These are phyloP conservation scores for Ophiostoma perfectum DNA, from an alignment of 2,329 filamentous ascomycete species.

Conservation along the genomic window DNA sequence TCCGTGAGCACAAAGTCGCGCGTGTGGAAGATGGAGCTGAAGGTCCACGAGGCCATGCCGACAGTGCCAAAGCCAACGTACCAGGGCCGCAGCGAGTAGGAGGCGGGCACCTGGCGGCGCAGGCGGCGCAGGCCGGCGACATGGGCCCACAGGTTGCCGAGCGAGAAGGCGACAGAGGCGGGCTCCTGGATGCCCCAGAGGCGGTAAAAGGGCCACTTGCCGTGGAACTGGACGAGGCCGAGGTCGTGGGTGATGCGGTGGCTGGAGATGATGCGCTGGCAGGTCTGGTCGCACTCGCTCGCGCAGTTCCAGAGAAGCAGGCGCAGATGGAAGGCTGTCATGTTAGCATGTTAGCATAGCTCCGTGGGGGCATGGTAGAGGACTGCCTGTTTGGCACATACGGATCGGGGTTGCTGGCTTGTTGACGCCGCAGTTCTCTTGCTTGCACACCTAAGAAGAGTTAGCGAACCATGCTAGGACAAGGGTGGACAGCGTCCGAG, in stretches of 20 bases:
- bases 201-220: slow-evolving; percentile 96
- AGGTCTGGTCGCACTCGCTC: slow-evolving; percentile 94
- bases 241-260: slow-evolving; percentile 60
- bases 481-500: too few relatives aligned
- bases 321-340: slow-evolving; percentile 70
- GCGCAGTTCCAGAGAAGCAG: slow-evolving; percentile 89
- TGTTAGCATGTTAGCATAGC: not conserved
- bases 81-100: slow-evolving; percentile 72
- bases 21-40: slow-evolving; percentile 88
- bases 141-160: slow-evolving; percentile 87
- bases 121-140: slow-evolving; percentile 68
- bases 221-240: slow-evolving; percentile 85
- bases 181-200: slow-evolving; percentile 92
- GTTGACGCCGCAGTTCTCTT: slow-evolving; percentile 69
- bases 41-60: slow-evolving; percentile 77
- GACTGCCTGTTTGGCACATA: slow-evolving; percentile 41
- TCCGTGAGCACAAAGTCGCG: slow-evolving; percentile 82
- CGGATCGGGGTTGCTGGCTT: slow-evolving; percentile 59
- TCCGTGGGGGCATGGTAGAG: not conserved
- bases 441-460: slow-evolving; percentile 54
- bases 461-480: too few relatives aligned
- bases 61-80: slow-evolving; percentile 76
- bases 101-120: slow-evolving; percentile 61
- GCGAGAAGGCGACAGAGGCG: slow-evolving; percentile 85
- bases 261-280: slow-evolving; percentile 85